Evolutionary conservation across 495 filamentous ascomycete genomes (phyloP).

Genomic region (Recurvomyces mirabilis): DNA sequence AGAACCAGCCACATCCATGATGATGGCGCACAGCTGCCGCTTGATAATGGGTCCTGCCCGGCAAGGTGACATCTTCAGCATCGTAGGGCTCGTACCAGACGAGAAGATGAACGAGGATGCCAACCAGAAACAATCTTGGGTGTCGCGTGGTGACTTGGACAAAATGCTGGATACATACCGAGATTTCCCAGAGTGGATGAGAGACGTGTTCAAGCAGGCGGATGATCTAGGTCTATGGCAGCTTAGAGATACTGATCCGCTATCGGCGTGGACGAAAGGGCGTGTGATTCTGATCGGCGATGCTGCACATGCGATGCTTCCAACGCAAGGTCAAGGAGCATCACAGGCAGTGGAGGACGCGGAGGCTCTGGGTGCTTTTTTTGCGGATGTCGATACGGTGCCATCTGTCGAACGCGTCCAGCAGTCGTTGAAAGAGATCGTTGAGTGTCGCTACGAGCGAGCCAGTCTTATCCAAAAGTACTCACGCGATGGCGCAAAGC

Average conservation of each 20-base stretch:
- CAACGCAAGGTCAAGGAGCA: slow-evolving; percentile 28
- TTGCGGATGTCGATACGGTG: slow-evolving; percentile 3
- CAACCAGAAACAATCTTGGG: slow-evolving; percentile 13
- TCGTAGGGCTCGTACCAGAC: slow-evolving; percentile 20
- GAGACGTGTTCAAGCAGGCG: slow-evolving; percentile 4
- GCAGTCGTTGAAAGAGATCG: background rate
- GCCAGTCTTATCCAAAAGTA: slow-evolving; percentile 25
- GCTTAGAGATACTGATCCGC: slow-evolving; percentile 9
- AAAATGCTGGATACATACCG: slow-evolving; percentile 18
- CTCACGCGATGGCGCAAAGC: slow-evolving; percentile 32
- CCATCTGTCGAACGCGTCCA: slow-evolving; percentile 5
- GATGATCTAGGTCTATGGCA: slow-evolving; percentile 14
- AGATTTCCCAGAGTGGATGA: slow-evolving; percentile 17
- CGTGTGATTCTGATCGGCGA: slow-evolving; percentile 26
- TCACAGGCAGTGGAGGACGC: slow-evolving; percentile 28
- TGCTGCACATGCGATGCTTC: slow-evolving; percentile 28
- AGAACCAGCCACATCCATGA: slow-evolving; percentile 17
- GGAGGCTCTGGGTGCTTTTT: slow-evolving; percentile 12
- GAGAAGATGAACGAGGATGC: slow-evolving; percentile 18
- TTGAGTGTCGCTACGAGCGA: slow-evolving; percentile 20
- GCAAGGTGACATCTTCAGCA: slow-evolving; percentile 9
- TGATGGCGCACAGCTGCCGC: slow-evolving; percentile 18
- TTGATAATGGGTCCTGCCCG: slow-evolving; percentile 20
- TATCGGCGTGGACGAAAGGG: slow-evolving; percentile 4
- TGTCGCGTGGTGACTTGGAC: slow-evolving; percentile 4